Base-by-base conservation (phyloP, 257 asterid species). In the Lycium barbarum region DNA sequence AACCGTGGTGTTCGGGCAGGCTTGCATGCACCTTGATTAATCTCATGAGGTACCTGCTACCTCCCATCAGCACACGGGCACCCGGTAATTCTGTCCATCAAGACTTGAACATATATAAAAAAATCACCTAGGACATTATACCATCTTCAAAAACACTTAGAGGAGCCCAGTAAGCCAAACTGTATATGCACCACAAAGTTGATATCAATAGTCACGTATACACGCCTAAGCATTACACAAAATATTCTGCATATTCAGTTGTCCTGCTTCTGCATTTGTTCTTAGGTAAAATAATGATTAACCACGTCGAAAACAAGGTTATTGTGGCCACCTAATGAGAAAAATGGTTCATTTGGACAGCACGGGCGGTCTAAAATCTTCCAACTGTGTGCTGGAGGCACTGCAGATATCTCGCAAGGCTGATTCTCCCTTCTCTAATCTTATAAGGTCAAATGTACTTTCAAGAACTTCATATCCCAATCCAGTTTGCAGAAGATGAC, bases 401-500 rank as follows among this genome's bases (percentile, higher is more conserved):
- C 88, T 88, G 7, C 88, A 87, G 12, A 92, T 94, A 88, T 91
- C 97, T 1, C 83, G 89, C 85, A 92, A 57, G 40, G 84, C 86
- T 20, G 90, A 86, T 70, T 92, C 93, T 12, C 97, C 97, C 80
- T 93, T 93, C 57, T 91, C 98, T 1, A 87, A 85, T 84, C 89
- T 80, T 86, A 94, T 88, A 0, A 54, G 83, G 6, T 91, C 97
- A 83, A 92, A 86, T 65, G 87, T 85, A 36, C 86, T 88, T 73
- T 90, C 94, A 3, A 91, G 55, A 35, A 92, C 91, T 57, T 94
- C 94, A 5, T 90, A 92, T 45, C 93, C 98, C 87, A 92, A 90
- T 85, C 98, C 97, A 8, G 57, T 63, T 85, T 90, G 89, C 6
- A 92, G 89, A 38, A 92, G 95, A 7, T 86, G 83, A 40, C 95